A percentile compares a stretch with the other conserved stretches of the same genome.
Conservation (phyloP, 345 rosid species). For the Ricinus communis region DNA sequence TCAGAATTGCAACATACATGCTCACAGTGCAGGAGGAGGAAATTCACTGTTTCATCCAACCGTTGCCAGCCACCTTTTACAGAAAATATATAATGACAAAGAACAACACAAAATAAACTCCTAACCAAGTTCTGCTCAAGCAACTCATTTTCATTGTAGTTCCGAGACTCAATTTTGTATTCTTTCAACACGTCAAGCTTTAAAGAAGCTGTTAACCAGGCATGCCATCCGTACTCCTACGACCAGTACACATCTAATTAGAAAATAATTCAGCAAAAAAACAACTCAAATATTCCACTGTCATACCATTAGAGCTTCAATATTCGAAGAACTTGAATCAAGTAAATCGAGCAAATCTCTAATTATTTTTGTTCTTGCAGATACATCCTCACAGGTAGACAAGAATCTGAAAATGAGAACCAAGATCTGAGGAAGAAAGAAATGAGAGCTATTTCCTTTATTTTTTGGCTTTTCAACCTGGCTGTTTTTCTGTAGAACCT, state of each 20-base stretch:
- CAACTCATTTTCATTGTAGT: slow-evolving; percentile 40
- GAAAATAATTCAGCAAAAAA: slow-evolving; percentile 13
- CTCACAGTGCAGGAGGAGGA: slow-evolving; percentile 60
- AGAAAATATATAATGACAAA: slow-evolving; percentile 70
- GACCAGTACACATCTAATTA: slow-evolving; percentile 27
- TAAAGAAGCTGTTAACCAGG: slow-evolving; percentile 71
- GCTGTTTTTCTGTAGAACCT: slow-evolving; percentile 83
- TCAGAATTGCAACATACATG: slow-evolving; percentile 48
- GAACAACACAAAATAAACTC: slow-evolving; percentile 73
- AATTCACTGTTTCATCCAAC: slow-evolving; percentile 85
- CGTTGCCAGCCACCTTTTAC: slow-evolving; percentile 99
- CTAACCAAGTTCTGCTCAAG: slow-evolving; percentile 67
- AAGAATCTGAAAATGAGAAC: slow-evolving; percentile 72
- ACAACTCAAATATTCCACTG: slow-evolving; percentile 4
- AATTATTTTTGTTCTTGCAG: slow-evolving; percentile 66
- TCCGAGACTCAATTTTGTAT: slow-evolving; percentile 45
- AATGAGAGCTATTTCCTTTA: slow-evolving; percentile 64
- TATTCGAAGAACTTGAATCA: slow-evolving; percentile 80
- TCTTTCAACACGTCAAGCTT: slow-evolving; percentile 68
- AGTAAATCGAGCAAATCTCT: slow-evolving; percentile 80
- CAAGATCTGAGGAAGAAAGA: slow-evolving; percentile 80
- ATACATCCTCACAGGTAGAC: slow-evolving; percentile 58
- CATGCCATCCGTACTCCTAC: slow-evolving; percentile 95
- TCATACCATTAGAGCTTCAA: slow-evolving; percentile 89
- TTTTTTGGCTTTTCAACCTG: slow-evolving; percentile 59